A percentile compares a stretch with the other conserved stretches of the same genome.
These are phyloP conservation scores for Collybia sp. DNA, from an alignment of 768 basidiomycete species.

Conservation along the genomic window DNA sequence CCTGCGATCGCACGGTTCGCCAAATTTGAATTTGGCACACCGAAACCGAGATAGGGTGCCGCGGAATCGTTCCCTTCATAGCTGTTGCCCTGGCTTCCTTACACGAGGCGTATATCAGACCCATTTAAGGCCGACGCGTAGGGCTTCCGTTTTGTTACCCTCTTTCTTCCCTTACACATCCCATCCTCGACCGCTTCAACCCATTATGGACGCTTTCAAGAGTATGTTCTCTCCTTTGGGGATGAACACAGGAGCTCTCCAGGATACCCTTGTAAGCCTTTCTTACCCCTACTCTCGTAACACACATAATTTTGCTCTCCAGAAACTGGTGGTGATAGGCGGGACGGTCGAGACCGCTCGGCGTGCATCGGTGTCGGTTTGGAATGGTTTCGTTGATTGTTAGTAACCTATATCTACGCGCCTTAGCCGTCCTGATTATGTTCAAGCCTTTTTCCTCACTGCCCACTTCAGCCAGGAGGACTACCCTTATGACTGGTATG, in stretches of 20 bases:
- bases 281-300: background rate
- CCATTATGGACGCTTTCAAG: conserved; percentile 66
- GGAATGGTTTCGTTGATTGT: conserved; percentile 92
- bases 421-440: conserved; percentile 3
- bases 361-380: conserved; percentile 75
- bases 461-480: conserved; percentile 88
- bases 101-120: conserved; percentile 37
- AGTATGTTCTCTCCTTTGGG: conserved; percentile 67
- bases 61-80: conserved; percentile 18
- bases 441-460: conserved; percentile 78
- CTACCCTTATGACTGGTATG: conserved; percentile 80
- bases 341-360: conserved; percentile 86
- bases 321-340: conserved; percentile 90
- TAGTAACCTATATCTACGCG: conserved; percentile 13
- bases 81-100: conserved; percentile 29
- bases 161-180: conserved; percentile 24
- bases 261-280: conserved; percentile 68
- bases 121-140: conserved; percentile 41
- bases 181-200: conserved; percentile 13
- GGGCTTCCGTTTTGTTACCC: conserved; percentile 23
- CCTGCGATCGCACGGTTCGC: conserved; percentile 7
- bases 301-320: conserved; percentile 5
- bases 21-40: conserved; percentile 6
- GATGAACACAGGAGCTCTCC: conserved; percentile 63
- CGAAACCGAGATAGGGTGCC: conserved; percentile 13